These are phyloP conservation scores for Aschersonia sp. DNA, from an alignment of 2,329 filamentous ascomycete species.

Conservation along the genomic window DNA sequence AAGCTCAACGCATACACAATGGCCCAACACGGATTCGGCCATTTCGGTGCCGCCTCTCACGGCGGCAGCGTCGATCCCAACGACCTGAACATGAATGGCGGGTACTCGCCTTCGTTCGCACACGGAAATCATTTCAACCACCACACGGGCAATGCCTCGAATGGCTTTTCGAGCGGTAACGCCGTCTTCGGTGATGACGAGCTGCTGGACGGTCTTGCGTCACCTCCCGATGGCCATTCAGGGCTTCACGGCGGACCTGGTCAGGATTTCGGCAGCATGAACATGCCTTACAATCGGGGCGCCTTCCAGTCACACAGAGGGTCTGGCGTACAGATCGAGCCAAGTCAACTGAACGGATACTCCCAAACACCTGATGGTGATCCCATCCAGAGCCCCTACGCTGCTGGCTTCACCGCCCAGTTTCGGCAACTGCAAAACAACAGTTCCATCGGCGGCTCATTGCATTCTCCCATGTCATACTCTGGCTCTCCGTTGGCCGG, in stretches of 20 bases:
- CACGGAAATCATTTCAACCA: conserved; percentile 38
- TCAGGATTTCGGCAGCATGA: conserved; percentile 42
- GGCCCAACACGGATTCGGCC: conserved; percentile 40
- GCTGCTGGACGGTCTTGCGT: conserved; percentile 58
- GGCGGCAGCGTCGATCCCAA: conserved; percentile 63
- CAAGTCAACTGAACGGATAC: conserved; percentile 62
- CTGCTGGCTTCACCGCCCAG: conserved; percentile 66
- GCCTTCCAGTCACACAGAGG: conserved; percentile 42
- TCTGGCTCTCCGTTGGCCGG: conserved; percentile 24
- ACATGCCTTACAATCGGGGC: conserved; percentile 41
- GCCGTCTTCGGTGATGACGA: conserved; percentile 81
- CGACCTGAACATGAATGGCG: conserved; percentile 57
- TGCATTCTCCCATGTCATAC: conserved; percentile 25
- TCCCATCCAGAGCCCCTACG: conserved; percentile 82
- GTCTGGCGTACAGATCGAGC: conserved; percentile 45
- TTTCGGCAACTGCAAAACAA: conserved; percentile 56
- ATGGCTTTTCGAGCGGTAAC: conserved; percentile 63
- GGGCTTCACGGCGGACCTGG: conserved; percentile 33
- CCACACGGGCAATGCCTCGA: conserved; percentile 42
- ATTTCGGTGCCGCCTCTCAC: conserved; percentile 39
- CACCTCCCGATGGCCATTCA: conserved; percentile 36
- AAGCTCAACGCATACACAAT: conserved; percentile 18
- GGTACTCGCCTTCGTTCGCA: conserved; percentile 44
- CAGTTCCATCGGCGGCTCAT: conserved; percentile 34
- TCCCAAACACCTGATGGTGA: conserved; percentile 86